Base-by-base conservation (phyloP, 441 rosid genomes). In the Adansonia gregorii region DNA sequence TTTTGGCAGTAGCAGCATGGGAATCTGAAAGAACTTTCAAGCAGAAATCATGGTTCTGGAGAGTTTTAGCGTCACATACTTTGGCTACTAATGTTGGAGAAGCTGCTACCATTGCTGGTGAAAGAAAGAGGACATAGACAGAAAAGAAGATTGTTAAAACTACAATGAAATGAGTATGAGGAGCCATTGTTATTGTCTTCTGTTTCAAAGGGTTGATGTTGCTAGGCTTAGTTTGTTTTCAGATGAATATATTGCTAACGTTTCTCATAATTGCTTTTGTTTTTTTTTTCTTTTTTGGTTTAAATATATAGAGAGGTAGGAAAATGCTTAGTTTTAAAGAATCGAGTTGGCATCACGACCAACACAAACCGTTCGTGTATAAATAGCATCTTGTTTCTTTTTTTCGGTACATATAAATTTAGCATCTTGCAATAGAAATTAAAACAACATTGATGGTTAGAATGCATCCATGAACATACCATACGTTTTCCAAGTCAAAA, bases 11-110 rank as follows among this genome's bases (percentile, higher is more conserved):
- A 6, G 15, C 1, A 0, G 83, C n/a, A 31, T 19, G 8, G 4
- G 82, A 72, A 15, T 74, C 60, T 9, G 8, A 4, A 12, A 87
- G 83, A 31, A 75, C 67, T 17, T 67, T 19, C 1, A 78, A 11
- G 67, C 88, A 87, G 39, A 61, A 76, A 3, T 24, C 54, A 0
- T 43, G 22, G 15, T 0, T 43, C 3, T 6, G 3, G 67, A 64
- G 14, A 9, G 67, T 1, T 0, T 64, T 19, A 1, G 2, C 67
- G 8, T 8, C 1, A 20, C 67, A 64, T 64, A 35, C 46, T 64
- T 35, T 64, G 67, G 0, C 20, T 3, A 31, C 4, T n/a, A 64
- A 17, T 31, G 7, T 6, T 35, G 39, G 15, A 64, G 43, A 39
- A 15, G 67, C 46, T 39, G 46, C 39, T 15, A 14, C 46, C 67